Base-by-base conservation (phyloP, 139 green algal species). In the Trebouxia sp. region DNA sequence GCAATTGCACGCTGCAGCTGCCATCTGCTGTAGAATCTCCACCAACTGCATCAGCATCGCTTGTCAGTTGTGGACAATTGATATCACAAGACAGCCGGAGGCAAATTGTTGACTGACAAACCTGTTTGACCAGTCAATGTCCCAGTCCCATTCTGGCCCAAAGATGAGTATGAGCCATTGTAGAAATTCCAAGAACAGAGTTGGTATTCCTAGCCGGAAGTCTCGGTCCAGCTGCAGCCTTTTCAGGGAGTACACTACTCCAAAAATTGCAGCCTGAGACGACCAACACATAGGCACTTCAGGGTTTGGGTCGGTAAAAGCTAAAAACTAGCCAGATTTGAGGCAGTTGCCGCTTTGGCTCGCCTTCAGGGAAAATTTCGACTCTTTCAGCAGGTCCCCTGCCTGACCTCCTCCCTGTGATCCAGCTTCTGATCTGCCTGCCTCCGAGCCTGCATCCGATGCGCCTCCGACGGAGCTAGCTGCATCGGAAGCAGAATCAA, bases 91-190 rank as follows among this genome's bases (percentile, higher is more conserved):
- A 5, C 47, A n/a, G 47, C 47, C 3, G 3, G 47, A n/a, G 14
- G 17, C 17, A 43, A 45, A 15, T 9, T 43, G 0, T 1, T 24
- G 28, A 6, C 6, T 28, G 3, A n/a, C n/a, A n/a, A 26, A 72
- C 62, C 69, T 77, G 69, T 38, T 53, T 26, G 69, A 56, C 69
- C 69, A 77, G 41, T 77, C 26, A 3, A 77, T 41, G 37, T 77
- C 38, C 69, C 69, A 77, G 43, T 77, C 69, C 69, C 69, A 77
- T 41, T 77, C 26, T n/a, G 69, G 69, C 24, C 69, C 69, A 39
- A 77, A 77, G 10, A 77, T 53, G 24, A 77, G 26, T 26, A 77
- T 77, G 1, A 77, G 69, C 69, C 69, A 77, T 39, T 77, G 69
- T 0, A 77, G 69, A 24, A 56, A 77, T 41, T 77, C 69, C 41